phyloP scores from a whole-genome alignment of 139 green algal species.

The Yamagishiella unicocca region DNA sequence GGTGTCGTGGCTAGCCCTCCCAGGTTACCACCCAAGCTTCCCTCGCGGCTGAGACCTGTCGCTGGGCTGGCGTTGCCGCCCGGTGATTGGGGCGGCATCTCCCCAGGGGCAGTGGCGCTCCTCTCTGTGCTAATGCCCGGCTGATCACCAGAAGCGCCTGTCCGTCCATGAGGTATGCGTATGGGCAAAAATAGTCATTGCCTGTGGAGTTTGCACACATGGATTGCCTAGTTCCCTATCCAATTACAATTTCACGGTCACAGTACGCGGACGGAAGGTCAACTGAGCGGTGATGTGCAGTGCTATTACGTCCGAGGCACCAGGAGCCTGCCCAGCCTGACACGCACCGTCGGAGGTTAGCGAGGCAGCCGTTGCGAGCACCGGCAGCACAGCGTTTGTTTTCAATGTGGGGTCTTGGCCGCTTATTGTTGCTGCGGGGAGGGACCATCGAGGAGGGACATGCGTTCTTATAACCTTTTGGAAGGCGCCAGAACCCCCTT shows the following conservation, averaged over 20 bases:
- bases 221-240: too few relatives aligned
- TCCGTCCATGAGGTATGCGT: not conserved
- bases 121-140: not conserved
- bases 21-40: constrained; percentile 51
- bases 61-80: constrained; percentile 21
- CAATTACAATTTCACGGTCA: too few relatives aligned
- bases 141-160: not conserved
- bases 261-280: too few relatives aligned
- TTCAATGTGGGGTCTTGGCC: constrained; percentile 25
- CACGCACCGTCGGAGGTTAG: not conserved
- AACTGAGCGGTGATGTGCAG: too few relatives aligned
- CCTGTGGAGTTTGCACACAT: too few relatives aligned
- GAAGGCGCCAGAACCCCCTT: too few relatives aligned
- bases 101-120: not conserved
- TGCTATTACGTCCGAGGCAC: too few relatives aligned
- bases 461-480: too few relatives aligned
- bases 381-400: constrained; percentile 25
- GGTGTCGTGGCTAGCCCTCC: constrained; percentile 35
- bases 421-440: not conserved
- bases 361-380: not conserved
- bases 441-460: not conserved
- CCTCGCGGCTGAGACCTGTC: constrained; percentile 53
- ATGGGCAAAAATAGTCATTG: too few relatives aligned
- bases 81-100: constrained; percentile 30
- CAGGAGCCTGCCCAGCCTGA: too few relatives aligned